Evolutionary conservation across 768 basidiomycete genomes (phyloP), one percentile per base, ranked within the genome.

Genomic region (Candolleomyces efflorescens): DNA sequence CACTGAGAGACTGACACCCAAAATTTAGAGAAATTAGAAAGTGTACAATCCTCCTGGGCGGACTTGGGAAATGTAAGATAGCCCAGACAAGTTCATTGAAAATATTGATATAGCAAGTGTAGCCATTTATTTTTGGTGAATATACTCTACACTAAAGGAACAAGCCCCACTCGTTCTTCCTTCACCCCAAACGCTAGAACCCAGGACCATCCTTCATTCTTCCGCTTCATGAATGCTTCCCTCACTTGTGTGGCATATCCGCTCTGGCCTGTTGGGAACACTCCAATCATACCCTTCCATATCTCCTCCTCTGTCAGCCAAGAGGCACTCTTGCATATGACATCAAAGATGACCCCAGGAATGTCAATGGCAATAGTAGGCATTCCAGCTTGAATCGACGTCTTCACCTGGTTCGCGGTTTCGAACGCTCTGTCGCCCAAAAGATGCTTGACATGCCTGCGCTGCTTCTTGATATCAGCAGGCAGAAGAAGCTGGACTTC

Each of bases 261-360:
- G 6, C 80, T 73, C 53, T 82, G 80, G 46, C 82, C 76, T 24
- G 78, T 71, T 0, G 86, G 83, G 68, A 90, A 87, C 9, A 70
- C 68, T 0, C 77, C 73, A 6, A 77, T 66, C 39, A 91, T 76
- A 2, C 74, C 59, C 69, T 84, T 87, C 89, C 91, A 90, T 0
- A 77, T 74, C 39, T 92, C 89, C 45, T 93, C 91, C 59, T 90
- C 89, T 4, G 78, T 78, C 23, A 91, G 70, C 91, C 91, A 92
- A 15, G 72, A 67, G 3, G 82, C 65, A 37, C 68, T 82, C 64
- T 75, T 79, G 26, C 78, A 76, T 75, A 93, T 80, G 1, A 75
- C 64, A 48, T 90, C 87, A 60, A 91, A 91, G 1, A 83, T 78
- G 6, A 72, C 58, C 0, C 78, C 68, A 1, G 83, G 73, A 10